Evolutionary conservation across 2,329 filamentous ascomycete species (phyloP).

Genomic region (Aureobasidium mangrovei): DNA sequence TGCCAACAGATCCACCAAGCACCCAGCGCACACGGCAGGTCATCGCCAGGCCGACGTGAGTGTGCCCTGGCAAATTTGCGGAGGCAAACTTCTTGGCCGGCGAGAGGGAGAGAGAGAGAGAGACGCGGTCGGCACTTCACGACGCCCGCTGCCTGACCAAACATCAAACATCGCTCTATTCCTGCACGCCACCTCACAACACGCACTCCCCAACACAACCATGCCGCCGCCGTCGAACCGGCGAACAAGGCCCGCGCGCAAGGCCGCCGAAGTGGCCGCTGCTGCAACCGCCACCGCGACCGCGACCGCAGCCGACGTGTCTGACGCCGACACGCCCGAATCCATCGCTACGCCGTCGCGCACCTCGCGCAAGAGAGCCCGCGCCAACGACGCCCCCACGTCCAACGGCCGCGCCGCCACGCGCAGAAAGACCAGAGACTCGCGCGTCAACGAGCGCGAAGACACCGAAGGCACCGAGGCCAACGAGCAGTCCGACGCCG

Average conservation of each 20-base stretch:
- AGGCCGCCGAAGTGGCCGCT: conserved; percentile 14
- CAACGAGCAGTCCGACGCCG: conserved; percentile 30
- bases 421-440: conserved; percentile 28
- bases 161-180: background rate
- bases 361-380: conserved; percentile 37
- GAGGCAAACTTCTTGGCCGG: conserved; percentile 11
- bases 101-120: background rate
- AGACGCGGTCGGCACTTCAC: conserved; percentile 3
- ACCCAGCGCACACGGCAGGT: background rate
- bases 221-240: conserved; percentile 17
- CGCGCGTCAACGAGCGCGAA: conserved; percentile 23
- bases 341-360: conserved; percentile 40
- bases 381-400: conserved; percentile 24
- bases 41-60: background rate
- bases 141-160: conserved; percentile 2
- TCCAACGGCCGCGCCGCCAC: conserved; percentile 19
- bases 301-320: conserved; percentile 21
- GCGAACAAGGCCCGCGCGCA: conserved; percentile 15
- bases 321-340: conserved; percentile 37
- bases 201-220: conserved; percentile 1
- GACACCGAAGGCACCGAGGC: conserved; percentile 32
- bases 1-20: background rate
- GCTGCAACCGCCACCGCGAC: conserved; percentile 8
- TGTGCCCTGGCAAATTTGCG: conserved; percentile 10
- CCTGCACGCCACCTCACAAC: background rate